Percentiles rank a stretch among this genome's conserved stretches.
Evolutionary conservation across 2,329 filamentous ascomycete genomes (phyloP).

Genomic region (Microthyrium microscopicum): DNA sequence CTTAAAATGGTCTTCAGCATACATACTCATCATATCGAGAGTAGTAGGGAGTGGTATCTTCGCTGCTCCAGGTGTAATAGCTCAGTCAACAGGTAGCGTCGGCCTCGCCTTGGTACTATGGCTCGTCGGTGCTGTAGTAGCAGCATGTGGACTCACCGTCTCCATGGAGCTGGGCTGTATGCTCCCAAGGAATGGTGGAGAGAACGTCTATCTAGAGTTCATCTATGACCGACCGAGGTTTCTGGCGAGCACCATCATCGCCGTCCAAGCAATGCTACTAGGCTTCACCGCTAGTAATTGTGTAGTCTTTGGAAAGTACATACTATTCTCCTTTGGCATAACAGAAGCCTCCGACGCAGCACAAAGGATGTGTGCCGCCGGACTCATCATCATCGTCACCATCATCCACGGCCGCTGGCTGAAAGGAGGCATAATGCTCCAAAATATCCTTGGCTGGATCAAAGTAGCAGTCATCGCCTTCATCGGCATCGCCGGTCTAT

Average conservation of each 20-base stretch:
- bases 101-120: conserved; percentile 47
- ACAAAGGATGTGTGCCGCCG: conserved; percentile 37
- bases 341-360: conserved; percentile 30
- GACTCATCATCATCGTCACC: conserved; percentile 39
- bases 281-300: conserved; percentile 48
- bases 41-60: conserved; percentile 52
- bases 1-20: conserved; percentile 5
- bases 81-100: conserved; percentile 41
- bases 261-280: conserved; percentile 39
- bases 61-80: conserved; percentile 42
- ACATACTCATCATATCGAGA: conserved; percentile 9
- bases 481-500: conserved; percentile 44
- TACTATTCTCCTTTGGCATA: conserved; percentile 35
- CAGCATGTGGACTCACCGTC: conserved; percentile 44
- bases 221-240: conserved; percentile 45
- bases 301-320: conserved; percentile 47
- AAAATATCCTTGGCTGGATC: conserved; percentile 45
- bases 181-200: conserved; percentile 27
- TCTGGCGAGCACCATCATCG: conserved; percentile 38
- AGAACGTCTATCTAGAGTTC: conserved; percentile 49
- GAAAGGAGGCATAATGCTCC: conserved; percentile 38
- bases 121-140: conserved; percentile 45
- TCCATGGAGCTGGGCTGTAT: conserved; percentile 51
- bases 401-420: conserved; percentile 43
- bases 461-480: conserved; percentile 44